These are phyloP conservation scores for Ogataea ganodermae DNA, from an alignment of 805 yeast genomes.

Conservation along the genomic window DNA sequence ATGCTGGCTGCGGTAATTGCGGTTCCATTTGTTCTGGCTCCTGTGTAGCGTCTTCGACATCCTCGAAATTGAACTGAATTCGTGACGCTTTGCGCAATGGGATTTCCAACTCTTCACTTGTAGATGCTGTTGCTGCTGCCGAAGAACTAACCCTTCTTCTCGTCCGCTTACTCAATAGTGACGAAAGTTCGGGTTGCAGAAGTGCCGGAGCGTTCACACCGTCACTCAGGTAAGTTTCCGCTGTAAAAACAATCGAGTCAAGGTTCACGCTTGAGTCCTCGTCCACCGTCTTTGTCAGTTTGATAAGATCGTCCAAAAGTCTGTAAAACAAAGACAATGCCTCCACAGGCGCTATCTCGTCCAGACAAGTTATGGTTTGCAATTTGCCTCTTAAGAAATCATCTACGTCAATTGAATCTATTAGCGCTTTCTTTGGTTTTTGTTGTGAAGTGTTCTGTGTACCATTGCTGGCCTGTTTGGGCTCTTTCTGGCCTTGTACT, in stretches of 20 bases:
- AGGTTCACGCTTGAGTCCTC: conserved; percentile 18
- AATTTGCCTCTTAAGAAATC: conserved; percentile 30
- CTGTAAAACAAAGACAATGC: conserved; percentile 32
- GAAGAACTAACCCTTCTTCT: conserved; percentile 3
- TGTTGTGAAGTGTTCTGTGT: conserved; percentile 9
- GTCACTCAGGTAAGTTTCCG: conserved; percentile 7
- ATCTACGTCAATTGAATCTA: conserved; percentile 34
- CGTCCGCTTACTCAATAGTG: not conserved
- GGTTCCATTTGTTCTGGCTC: not conserved
- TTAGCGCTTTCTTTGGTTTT: not conserved
- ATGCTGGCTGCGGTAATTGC: not conserved
- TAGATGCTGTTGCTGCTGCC: conserved; percentile 17
- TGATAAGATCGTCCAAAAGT: conserved; percentile 29
- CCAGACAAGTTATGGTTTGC: conserved; percentile 20
- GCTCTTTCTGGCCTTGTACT: not conserved
- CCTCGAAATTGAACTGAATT: conserved; percentile 33
- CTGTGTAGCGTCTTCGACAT: conserved; percentile 3
- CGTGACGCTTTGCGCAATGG: conserved; percentile 30
- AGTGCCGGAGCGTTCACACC: conserved; percentile 10
- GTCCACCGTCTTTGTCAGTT: conserved; percentile 16
- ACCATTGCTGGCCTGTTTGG: not conserved
- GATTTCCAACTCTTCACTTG: conserved; percentile 31
- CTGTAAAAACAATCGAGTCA: conserved; percentile 15
- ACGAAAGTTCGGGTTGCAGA: conserved; percentile 9
- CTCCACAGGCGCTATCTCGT: conserved; percentile 30